A percentile compares a stretch with the other conserved stretches of the same genome.
Evolutionary conservation across 441 rosid species (phyloP).

Genomic region (Adansonia rubrostipa): DNA sequence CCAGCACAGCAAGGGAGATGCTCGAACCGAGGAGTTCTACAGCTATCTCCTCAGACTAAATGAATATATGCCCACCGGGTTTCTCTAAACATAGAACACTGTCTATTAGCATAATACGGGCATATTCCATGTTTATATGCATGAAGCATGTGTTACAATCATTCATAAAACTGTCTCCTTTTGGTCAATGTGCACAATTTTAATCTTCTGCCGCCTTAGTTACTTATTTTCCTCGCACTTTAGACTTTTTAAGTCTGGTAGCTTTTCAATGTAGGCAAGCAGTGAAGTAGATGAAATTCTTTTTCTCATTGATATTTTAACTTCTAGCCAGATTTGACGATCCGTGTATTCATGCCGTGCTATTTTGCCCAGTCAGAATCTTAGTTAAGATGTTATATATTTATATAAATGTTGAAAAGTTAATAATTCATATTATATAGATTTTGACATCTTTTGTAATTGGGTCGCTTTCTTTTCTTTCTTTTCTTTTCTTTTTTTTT

Average conservation of each 20-base stretch:
- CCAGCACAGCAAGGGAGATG: slow-evolving; percentile 69
- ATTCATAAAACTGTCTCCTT: background rate
- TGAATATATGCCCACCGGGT: slow-evolving; percentile 67
- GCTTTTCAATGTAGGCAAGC: background rate
- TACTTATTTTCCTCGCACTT: background rate
- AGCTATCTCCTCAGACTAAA: slow-evolving; percentile 60
- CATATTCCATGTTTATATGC: slow-evolving; percentile 36
- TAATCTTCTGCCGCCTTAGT: background rate
- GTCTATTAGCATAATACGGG: slow-evolving; percentile 28
- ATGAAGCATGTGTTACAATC: slow-evolving; percentile 4
- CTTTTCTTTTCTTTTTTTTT: too few relatives aligned
- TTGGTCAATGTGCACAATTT: background rate
- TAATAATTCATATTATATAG: too few relatives aligned
- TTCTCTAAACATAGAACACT: slow-evolving; percentile 37
- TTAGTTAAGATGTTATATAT: too few relatives aligned
- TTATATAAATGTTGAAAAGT: too few relatives aligned
- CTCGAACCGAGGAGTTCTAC: slow-evolving; percentile 75
- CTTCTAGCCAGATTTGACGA: background rate
- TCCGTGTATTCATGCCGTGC: too few relatives aligned
- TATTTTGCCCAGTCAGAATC: too few relatives aligned
- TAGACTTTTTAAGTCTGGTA: background rate
- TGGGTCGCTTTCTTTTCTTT: too few relatives aligned
- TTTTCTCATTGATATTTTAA: background rate
- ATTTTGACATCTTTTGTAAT: too few relatives aligned
- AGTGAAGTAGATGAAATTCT: background rate